Base-by-base conservation (phyloP, 148 eudicot species). In the Vaccinium corymbosum region DNA sequence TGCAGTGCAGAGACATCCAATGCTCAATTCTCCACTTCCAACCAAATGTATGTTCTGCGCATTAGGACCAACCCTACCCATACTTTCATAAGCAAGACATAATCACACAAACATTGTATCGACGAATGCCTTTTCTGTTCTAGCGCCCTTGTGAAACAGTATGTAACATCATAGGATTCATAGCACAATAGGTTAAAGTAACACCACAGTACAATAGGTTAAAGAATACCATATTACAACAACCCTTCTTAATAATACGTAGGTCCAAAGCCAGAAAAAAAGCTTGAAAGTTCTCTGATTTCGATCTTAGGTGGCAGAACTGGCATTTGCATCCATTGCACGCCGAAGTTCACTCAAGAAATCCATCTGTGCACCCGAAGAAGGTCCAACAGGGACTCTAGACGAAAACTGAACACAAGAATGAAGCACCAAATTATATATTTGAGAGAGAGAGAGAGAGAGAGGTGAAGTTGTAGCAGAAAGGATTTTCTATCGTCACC, bases 321-420 rank as follows among this genome's bases (percentile, higher is more conserved):
- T 83, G 79, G 89, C 76, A 70, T 87, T 87, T 79, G 89, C 84
- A 74, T 86, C 85, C 84, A 92, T 89, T 81, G 95, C 98, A 52
- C 87, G 88, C 80, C 83, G 88, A 82, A 94, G 98, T 48, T 85
- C 87, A 53, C 72, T 79, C 84, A 85, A 66, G 87, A 85, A 85
- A 68, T 85, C 87, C 50, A 72, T 85, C 76, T 82, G 87, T 16
- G 46, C 49, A 87, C 78, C 75, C 74, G 81, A 27, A 82, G 76
- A 78, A 82, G 79, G 7, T 78, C 79, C 84, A 78, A 66, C 70
- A 74, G 27, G 9, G 75, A 4, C 82, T 20, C 78, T 51, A 9
- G 82, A 27, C 29, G 66, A 82, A 52, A 76, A 75, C 87, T 42
- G 76, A 78, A 52, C 29, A 77, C 38, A 75, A 74, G 20, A 13